Conservation (phyloP, 805 yeast genomes). For the Schwanniomyces vanrijiae region DNA sequence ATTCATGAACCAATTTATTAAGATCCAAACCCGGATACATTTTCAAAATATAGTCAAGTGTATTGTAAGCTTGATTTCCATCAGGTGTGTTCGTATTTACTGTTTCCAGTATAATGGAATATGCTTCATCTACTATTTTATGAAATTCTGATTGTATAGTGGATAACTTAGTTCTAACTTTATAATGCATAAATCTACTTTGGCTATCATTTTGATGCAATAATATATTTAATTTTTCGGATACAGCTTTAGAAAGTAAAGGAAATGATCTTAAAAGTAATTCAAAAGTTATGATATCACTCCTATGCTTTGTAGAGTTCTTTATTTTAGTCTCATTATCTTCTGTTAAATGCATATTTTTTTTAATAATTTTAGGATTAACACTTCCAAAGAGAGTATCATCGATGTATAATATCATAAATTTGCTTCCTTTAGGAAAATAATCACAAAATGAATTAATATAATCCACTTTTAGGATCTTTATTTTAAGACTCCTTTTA, state of each 20-base stretch:
- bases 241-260: constrained; percentile 37
- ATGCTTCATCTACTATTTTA: constrained; percentile 33
- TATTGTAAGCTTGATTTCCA: constrained; percentile 32
- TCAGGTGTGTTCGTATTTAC: constrained; percentile 33
- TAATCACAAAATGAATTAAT: constrained; percentile 59
- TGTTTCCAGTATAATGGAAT: constrained; percentile 36
- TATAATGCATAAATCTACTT: constrained; percentile 28
- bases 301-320: neutral
- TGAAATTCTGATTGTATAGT: constrained; percentile 31
- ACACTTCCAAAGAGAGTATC: constrained; percentile 51
- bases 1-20: constrained; percentile 58
- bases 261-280: constrained; percentile 38
- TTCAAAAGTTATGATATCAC: constrained; percentile 29
- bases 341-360: neutral
- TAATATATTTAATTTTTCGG: constrained; percentile 35
- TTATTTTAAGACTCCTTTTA: constrained; percentile 41
- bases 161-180: constrained; percentile 24
- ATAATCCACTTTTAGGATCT: constrained; percentile 46
- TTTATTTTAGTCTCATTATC: neutral
- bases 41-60: constrained; percentile 28
- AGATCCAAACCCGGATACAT: constrained; percentile 45
- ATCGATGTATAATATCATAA: constrained; percentile 59
- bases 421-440: constrained; percentile 54
- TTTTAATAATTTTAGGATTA: neutral
- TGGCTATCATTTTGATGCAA: constrained; percentile 42